Base-by-base conservation (phyloP, 2,329 filamentous ascomycete genomes). In the Penicillium psychrosexuale region DNA sequence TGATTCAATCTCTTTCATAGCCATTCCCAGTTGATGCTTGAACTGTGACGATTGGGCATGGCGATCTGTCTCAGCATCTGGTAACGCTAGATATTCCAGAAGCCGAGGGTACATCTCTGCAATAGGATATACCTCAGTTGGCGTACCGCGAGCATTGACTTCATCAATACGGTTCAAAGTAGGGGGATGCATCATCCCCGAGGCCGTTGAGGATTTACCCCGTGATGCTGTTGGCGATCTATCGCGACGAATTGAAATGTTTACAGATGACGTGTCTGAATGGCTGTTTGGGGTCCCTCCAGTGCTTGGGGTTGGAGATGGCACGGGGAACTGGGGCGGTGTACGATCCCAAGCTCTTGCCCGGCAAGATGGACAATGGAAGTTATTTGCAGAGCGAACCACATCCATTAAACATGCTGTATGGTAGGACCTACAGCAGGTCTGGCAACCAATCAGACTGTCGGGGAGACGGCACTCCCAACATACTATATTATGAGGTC, bases 361-460 rank as follows among this genome's bases (percentile, higher is more conserved):
- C 22, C 46, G 62, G 47, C 69, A 70, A 11, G 66, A 60, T 8
- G 66, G 63, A 34, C 68, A 71, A 48, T 65, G 44, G 39, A 69
- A 71, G n/a, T 40, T 40, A 42, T 49, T 30, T 9, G 52, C 52
- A 34, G 52, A 54, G 13, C 52, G 47, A 17, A 49, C 43, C 11
- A 42, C 38, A 8, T 34, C 43, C 40, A 44, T 37, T 34, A 71
- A 47, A 31, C 69, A 71, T 15, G 50, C 51, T 24, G 50, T 48
- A 53, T 71, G 69, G 52, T 71, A 70, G 9, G 68, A 66, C 53
- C 69, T 64, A 57, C 65, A 69, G 55, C 69, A 71, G 8, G 67
- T 69, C 44, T 61, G 58, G 53, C 69, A 71, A 1, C 51, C 53
- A 37, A 68, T 57, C 22, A 71, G 37, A 38, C 65, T 58, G 22